phyloP scores from a whole-genome alignment of 2,329 filamentous ascomycete genomes.

The Annulohypoxylon truncatum region DNA sequence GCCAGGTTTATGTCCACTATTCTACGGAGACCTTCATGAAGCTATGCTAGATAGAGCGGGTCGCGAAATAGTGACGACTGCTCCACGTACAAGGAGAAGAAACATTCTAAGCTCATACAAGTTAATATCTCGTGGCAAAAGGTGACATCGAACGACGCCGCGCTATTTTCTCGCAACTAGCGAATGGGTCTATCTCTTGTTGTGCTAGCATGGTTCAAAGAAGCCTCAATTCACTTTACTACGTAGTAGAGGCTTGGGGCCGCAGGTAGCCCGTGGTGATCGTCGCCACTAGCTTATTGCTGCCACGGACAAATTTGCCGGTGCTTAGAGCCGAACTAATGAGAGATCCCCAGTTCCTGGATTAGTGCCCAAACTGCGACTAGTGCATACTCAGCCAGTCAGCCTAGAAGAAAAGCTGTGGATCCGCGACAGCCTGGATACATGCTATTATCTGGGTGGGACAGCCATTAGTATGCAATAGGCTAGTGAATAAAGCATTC shows the following conservation, averaged over 20 bases:
- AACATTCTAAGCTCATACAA: background rate
- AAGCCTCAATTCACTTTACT: background rate
- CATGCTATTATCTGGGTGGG: slow-evolving; percentile 9
- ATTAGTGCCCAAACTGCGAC: background rate
- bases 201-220: background rate
- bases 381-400: background rate
- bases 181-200: background rate
- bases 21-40: slow-evolving; percentile 8
- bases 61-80: background rate
- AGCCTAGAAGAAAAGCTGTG: background rate
- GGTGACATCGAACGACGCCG: background rate
- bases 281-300: background rate
- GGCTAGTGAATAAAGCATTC: background rate
- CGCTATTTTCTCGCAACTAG: background rate
- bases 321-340: slow-evolving; percentile 1
- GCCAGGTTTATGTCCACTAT: slow-evolving; percentile 1
- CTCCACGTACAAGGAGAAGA: background rate
- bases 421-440: background rate
- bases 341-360: slow-evolving; percentile 1
- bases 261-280: background rate
- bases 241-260: background rate
- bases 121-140: background rate
- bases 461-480: slow-evolving; percentile 5
- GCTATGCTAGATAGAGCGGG: slow-evolving; percentile 4
- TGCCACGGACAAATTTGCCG: background rate